Percentiles rank a stretch among this genome's conserved stretches.
Evolutionary conservation across 2,329 filamentous ascomycete genomes (phyloP).

Genomic region (Herpotrichia juniperi): DNA sequence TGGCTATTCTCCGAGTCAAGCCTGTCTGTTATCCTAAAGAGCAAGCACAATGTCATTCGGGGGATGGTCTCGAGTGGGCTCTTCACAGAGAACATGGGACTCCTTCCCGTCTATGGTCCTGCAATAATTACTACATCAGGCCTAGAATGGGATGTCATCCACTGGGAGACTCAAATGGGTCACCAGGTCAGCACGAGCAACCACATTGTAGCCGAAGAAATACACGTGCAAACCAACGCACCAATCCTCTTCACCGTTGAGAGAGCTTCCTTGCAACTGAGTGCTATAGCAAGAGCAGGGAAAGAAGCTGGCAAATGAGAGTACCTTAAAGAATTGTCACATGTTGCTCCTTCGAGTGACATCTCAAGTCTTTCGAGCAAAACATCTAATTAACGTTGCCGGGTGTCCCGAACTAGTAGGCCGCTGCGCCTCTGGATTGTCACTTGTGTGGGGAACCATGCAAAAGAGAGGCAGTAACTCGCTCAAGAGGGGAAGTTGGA

Average conservation of each 20-base stretch:
- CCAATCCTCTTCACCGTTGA: constrained; percentile 57
- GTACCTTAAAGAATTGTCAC: not conserved
- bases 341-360: too few species aligned
- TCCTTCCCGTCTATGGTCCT: constrained; percentile 82
- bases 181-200: constrained; percentile 58
- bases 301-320: not conserved
- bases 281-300: not conserved
- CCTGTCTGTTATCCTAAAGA: constrained; percentile 79
- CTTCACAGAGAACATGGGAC: constrained; percentile 82
- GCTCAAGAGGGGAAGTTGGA: not conserved
- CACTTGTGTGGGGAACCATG: not conserved
- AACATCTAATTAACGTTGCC: too few species aligned
- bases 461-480: not conserved
- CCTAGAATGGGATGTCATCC: constrained; percentile 86
- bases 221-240: constrained; percentile 48
- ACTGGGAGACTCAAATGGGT: constrained; percentile 71
- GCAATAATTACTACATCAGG: constrained; percentile 80
- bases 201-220: constrained; percentile 49
- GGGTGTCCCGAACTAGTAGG: too few species aligned
- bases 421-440: not conserved
- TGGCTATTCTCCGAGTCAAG: constrained; percentile 83
- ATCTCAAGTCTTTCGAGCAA: too few species aligned
- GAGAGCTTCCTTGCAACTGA: constrained; percentile 15
- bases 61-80: constrained; percentile 59
- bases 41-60: constrained; percentile 70